Base-by-base conservation (phyloP, 768 basidiomycete species). In the Lactarius quietus region DNA sequence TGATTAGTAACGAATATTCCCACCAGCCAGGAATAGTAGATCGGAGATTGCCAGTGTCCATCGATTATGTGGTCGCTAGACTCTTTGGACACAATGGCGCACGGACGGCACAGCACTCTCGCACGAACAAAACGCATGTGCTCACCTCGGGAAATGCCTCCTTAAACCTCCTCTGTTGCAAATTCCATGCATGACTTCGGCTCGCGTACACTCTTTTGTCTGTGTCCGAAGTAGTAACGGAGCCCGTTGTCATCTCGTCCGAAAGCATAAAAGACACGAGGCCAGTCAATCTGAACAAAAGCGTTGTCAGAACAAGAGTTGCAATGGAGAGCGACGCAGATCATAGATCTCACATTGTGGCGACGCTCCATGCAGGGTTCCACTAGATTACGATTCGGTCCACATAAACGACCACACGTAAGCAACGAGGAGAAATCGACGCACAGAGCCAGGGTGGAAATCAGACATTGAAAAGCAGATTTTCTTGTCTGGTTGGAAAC, bases 401-500 rank as follows among this genome's bases (percentile, higher is more conserved):
- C 57, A 56, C 6, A 26, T 62, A 39, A 48, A 41, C 23, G 29
- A 48, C n/a, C 18, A 36, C 23, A 26, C 26, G 48, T 26, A 51
- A 39, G 20, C 26, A 35, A n/a, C 33, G 31, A 41, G 51, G 57
- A 66, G 28, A 23, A 41, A 39, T 39, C 12, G 6, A 83, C 90
- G 74, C 70, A 93, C 92, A 15, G 90, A 84, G 67, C 92, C 92
- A 0, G 93, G 92, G 72, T 95, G 93, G 73, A 93, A 95, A 76
- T 95, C 93, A 4, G 93, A 94, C 94, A 98, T 97, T 28, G 93
- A 96, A 78, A 97, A 96, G 74, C 95, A 98, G 62, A 98, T 97
- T 83, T 95, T 97, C 79, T 86, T 88, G 81, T 93, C 92, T 26
- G 92, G 91, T 69, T 90, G 86, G 77, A 95, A 95, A 65, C 93